Evolutionary conservation across 176 grass and related monocot genomes (phyloP).

Genomic region (Bothriochloa decipiens): DNA sequence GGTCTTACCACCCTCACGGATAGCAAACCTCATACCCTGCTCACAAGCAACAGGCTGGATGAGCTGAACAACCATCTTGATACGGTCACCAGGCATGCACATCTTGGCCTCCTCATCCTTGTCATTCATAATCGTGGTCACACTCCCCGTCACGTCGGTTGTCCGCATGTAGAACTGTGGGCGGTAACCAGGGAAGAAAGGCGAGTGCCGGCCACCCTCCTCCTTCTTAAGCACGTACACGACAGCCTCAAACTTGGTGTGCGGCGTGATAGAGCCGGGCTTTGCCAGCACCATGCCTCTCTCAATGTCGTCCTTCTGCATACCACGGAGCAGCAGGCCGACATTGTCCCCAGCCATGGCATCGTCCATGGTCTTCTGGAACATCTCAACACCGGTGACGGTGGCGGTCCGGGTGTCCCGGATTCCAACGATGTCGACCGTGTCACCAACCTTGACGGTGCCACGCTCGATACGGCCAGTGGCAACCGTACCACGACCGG

Average conservation of each 20-base stretch:
- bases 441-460: constrained; percentile 75
- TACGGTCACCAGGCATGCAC: constrained; percentile 85
- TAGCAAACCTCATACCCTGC: constrained; percentile 86
- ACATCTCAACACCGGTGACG: constrained; percentile 95
- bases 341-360: constrained; percentile 95
- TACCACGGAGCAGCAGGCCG: constrained; percentile 71
- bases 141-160: constrained; percentile 77
- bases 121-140: constrained; percentile 83
- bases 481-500: constrained; percentile 79
- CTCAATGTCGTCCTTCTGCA: constrained; percentile 78
- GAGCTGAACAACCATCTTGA: constrained; percentile 92
- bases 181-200: constrained; percentile 83
- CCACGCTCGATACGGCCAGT: constrained; percentile 93
- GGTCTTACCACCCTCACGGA: constrained; percentile 89
- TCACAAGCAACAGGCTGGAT: constrained; percentile 78
- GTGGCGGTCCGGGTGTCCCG: constrained; percentile 74
- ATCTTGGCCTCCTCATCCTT: constrained; percentile 97
- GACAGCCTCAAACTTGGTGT: constrained; percentile 85
- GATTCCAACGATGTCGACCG: constrained; percentile 72
- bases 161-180: constrained; percentile 96
- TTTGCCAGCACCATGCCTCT: constrained; percentile 88
- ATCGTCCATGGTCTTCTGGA: constrained; percentile 90
- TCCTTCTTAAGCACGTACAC: constrained; percentile 95
- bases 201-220: constrained; percentile 88
- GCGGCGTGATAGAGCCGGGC: constrained; percentile 73